Evolutionary conservation across 2,329 filamentous ascomycete genomes (phyloP), one percentile per base, ranked within the genome.

Genomic region (Trichoderma oligosporum): DNA sequence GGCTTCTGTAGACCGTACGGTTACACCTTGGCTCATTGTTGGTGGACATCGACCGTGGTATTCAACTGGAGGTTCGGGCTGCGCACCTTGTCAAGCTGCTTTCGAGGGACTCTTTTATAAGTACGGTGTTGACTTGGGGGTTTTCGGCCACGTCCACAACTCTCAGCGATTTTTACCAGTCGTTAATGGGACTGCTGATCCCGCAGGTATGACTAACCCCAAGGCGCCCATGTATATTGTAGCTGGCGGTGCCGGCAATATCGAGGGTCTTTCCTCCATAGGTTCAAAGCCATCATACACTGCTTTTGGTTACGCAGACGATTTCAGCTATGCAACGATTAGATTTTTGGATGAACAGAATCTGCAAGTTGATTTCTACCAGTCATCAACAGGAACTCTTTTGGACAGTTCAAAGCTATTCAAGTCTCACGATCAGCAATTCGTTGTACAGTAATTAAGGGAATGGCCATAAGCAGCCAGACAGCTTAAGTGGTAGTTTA

Each of bases 141-240:
- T 84, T 6, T 81, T 82, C 61, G 82, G 81, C 2, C 81, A 84
- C 63, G 78, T 82, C 12, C 81, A 84, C 67, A 82, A 82, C 68
- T 77, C 78, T 24, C 80, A 84, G 69, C 76, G 82, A 1, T 80
- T 82, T 61, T 60, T 71, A 64, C 78, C 70, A 24, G 66, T 72
- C 2, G 67, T 67, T 66, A 71, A 74, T 58, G 63, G 65, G 60
- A 65, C 64, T 0, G 66, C 65, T 0, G 75, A 78, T 54, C 60
- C 71, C 0, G 67, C 64, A 0, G 74, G 73, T 2, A 61, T 76
- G 61, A 38, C 71, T 8, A 69, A 78, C 62, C 64, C 65, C 24
- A 64, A 62, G 56, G 65, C 65, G 5, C 64, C 65, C 31, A 65
- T 67, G 64, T 67, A 67, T 53, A 66, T 67, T 81, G 71, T 83